Evolutionary conservation across 305 asterid species (phyloP), one percentile per base, ranked within the genome.

Genomic region (Plantago lanceolata): DNA sequence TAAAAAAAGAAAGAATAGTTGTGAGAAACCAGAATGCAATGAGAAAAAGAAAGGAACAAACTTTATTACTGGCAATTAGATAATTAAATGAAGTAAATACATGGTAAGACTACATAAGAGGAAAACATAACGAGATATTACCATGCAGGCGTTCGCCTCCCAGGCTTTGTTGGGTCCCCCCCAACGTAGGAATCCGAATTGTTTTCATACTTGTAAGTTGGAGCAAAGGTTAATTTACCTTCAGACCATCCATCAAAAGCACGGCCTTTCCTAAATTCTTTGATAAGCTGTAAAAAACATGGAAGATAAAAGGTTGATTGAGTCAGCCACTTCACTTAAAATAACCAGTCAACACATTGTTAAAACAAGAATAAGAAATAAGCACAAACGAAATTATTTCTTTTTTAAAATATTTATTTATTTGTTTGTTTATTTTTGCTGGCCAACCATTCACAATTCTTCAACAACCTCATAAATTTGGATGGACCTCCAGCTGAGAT

Each of bases 161-260:
- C 93, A 6, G 76, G 68, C 72, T 78, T 94, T 49, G 88, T 90
- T 53, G 88, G 91, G 69, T 86, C 95, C 68, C 75, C 88, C 28
- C 92, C 88, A 2, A 49, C 13, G 72, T 94, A 94, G 49, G 84
- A 75, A 7, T 82, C 89, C 0, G 97, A 85, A 72, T 88, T 79
- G 18, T 68, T 37, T 69, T 86, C 96, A 61, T 94, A 94, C 68
- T 88, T 94, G 70, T 94, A 94, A 24, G 99, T 94, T 6, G 99
- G 99, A 55, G 96, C 86, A 75, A 94, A 94, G 75, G 63, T 76
- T 76, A 90, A 68, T 56, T 69, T 64, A 61, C 97, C 99, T 78
- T 94, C 99, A 0, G 89, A 88, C 99, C 99, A 90, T 74, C 99
- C 97, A 75, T 86, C 96, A 71, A 94, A 94, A 62, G 80, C 85